Evolutionary conservation across 345 rosid species (phyloP).

Genomic region (Corymbia maculata): DNA sequence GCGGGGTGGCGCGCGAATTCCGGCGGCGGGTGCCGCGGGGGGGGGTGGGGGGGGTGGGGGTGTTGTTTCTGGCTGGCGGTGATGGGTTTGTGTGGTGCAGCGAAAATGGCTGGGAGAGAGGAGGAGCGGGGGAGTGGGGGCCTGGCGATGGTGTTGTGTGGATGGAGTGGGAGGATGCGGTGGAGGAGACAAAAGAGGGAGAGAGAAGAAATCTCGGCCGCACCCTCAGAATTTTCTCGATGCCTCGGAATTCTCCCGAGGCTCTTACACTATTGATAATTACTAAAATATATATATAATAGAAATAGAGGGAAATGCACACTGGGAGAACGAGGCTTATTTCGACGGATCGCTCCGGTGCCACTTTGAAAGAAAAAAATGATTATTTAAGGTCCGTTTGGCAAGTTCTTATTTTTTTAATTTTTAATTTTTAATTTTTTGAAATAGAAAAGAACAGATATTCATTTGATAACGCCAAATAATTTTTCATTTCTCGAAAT

Average conservation of each 20-base stretch:
- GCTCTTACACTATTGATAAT: background rate
- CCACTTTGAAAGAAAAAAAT: background rate
- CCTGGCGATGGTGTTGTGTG: background rate
- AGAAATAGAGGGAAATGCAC: background rate
- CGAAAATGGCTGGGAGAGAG: background rate
- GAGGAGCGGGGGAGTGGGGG: background rate
- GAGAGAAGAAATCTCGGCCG: background rate
- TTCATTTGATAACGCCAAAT: too few relatives aligned
- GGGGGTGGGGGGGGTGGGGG: too few relatives aligned
- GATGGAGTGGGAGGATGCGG: background rate
- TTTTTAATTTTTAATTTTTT: too few relatives aligned
- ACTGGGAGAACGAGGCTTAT: background rate
- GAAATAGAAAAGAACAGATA: too few relatives aligned
- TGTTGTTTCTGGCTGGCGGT: background rate
- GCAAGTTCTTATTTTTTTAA: too few relatives aligned
- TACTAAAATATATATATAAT: background rate
- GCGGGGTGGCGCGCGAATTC: background rate
- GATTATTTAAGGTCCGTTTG: too few relatives aligned
- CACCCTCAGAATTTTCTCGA: background rate
- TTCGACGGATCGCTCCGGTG: background rate
- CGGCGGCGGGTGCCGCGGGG: background rate
- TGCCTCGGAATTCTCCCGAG: background rate
- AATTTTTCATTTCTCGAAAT: too few relatives aligned
- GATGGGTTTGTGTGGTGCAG: background rate
- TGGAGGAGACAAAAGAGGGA: background rate